Conservation (phyloP, 441 rosid genomes). For the Omphalea diandra region DNA sequence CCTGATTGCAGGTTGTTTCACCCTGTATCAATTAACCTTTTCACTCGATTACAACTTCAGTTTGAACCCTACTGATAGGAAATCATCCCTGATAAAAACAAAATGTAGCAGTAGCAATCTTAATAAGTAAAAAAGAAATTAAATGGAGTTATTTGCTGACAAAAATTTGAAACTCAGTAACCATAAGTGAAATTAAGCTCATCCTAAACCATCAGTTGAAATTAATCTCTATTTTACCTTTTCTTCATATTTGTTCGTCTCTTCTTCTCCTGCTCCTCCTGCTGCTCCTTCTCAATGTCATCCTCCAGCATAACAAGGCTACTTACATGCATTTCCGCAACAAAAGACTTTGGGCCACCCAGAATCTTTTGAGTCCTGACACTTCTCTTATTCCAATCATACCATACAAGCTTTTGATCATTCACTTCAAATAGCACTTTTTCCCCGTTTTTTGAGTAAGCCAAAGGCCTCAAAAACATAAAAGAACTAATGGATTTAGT, state of each 20-base stretch:
- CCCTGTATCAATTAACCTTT: neutral
- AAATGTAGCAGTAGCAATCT: too few relatives aligned
- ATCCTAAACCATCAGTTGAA: neutral
- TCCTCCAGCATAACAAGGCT: constrained; percentile 47
- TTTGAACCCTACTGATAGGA: constrained; percentile 39
- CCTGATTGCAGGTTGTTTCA: neutral
- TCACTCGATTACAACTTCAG: constrained; percentile 37
- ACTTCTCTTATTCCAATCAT: constrained; percentile 36
- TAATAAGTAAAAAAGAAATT: neutral
- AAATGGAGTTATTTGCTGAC: too few relatives aligned
- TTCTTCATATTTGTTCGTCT: constrained; percentile 21
- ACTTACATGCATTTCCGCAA: constrained; percentile 43
- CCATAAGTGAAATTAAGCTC: neutral
- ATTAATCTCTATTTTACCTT: constrained; percentile 26
- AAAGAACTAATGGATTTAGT: constrained; percentile 25
- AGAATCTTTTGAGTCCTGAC: constrained; percentile 35
- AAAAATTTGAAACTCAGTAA: neutral
- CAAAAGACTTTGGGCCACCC: constrained; percentile 38
- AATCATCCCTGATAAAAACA: constrained; percentile 47
- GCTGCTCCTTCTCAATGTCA: constrained; percentile 23
- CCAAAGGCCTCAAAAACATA: constrained; percentile 46
- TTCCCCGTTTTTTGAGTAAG: constrained; percentile 39
- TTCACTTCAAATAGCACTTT: constrained; percentile 47
- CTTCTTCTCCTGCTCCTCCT: constrained; percentile 17
- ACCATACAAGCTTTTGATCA: constrained; percentile 53